Evolutionary conservation across 176 grass and related monocot genomes (phyloP).

Genomic region (Raddia distichophylla): DNA sequence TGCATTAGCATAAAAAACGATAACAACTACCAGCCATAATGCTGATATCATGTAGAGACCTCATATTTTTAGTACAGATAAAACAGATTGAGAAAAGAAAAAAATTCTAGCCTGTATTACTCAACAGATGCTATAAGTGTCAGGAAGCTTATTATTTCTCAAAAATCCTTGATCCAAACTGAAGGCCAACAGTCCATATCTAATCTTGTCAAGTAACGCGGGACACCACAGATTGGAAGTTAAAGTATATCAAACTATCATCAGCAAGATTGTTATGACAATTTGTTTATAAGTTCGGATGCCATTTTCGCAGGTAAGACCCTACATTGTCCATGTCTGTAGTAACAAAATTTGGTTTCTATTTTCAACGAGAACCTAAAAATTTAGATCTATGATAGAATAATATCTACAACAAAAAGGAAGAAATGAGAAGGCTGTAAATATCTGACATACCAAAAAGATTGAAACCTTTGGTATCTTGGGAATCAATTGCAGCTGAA

Average conservation of each 20-base stretch:
- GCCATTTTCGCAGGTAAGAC: neutral
- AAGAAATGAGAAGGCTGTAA: neutral
- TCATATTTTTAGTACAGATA: neutral
- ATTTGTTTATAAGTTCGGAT: conserved; percentile 2
- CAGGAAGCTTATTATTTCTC: neutral
- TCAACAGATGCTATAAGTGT: neutral
- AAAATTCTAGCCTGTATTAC: neutral
- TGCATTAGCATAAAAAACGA: neutral
- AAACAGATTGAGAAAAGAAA: neutral
- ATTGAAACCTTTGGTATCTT: conserved; percentile 69
- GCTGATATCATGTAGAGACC: conserved; percentile 21
- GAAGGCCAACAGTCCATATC: neutral
- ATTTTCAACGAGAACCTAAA: neutral
- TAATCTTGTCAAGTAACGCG: neutral
- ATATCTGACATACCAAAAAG: conserved; percentile 56
- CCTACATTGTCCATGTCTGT: neutral
- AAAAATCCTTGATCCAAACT: neutral
- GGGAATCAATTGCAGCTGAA: conserved; percentile 66
- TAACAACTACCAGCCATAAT: neutral
- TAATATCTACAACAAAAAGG: neutral
- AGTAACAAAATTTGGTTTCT: neutral
- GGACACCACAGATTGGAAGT: neutral
- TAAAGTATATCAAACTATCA: neutral
- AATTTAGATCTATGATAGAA: neutral
- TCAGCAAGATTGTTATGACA: neutral